Evolutionary conservation across 2,329 filamentous ascomycete species (phyloP).

Genomic region (Cadophora sp.): DNA sequence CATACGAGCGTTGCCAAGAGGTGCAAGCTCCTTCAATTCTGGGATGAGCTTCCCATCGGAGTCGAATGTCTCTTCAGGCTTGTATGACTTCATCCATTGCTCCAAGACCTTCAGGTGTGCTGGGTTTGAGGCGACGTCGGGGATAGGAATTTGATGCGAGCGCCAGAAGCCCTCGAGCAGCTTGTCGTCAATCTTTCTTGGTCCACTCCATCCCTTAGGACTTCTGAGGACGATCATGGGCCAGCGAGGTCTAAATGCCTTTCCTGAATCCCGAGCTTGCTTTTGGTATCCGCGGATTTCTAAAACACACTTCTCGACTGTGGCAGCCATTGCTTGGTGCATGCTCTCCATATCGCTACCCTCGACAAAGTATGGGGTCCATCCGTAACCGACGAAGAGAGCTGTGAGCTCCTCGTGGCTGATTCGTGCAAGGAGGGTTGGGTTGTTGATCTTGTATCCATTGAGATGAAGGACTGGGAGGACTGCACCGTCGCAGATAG

Average conservation of each 20-base stretch:
- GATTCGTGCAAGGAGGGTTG: constrained; percentile 75
- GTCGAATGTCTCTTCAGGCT: constrained; percentile 74
- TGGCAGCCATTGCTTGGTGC: constrained; percentile 84
- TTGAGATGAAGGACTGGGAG: constrained; percentile 81
- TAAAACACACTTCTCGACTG: constrained; percentile 73
- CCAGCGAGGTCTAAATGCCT: constrained; percentile 75
- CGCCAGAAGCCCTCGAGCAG: constrained; percentile 81
- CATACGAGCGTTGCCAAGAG: constrained; percentile 72
- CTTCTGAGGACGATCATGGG: constrained; percentile 80
- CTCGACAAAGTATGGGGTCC: constrained; percentile 82
- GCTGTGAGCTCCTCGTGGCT: constrained; percentile 74
- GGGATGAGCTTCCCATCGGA: constrained; percentile 66
- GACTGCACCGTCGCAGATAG: constrained; percentile 78
- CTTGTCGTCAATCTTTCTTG: constrained; percentile 73
- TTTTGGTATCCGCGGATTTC: constrained; percentile 76
- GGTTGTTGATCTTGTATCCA: constrained; percentile 87
- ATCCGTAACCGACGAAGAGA: constrained; percentile 77
- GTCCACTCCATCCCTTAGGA: constrained; percentile 82
- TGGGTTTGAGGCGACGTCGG: constrained; percentile 70
- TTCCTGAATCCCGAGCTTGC: constrained; percentile 72
- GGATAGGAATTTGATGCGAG: constrained; percentile 78
- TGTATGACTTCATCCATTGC: constrained; percentile 79
- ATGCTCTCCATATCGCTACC: constrained; percentile 75
- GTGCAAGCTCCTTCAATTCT: constrained; percentile 69
- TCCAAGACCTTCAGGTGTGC: constrained; percentile 73